Conservation (phyloP, 1,284 basidiomycete species). For the Entoloma clypeatum region DNA sequence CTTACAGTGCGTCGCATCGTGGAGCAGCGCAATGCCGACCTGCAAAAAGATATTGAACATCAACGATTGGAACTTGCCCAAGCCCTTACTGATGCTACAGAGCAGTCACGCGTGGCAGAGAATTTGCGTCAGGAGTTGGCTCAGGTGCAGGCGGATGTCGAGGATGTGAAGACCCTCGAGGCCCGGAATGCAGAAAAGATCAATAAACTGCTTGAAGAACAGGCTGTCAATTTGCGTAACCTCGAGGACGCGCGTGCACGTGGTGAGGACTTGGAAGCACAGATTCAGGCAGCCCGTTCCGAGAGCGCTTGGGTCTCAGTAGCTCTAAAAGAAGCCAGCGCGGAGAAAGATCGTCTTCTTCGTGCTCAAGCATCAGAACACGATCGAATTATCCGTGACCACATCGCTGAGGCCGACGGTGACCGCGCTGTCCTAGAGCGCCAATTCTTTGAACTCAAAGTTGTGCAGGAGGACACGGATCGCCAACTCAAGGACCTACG, state of each 20-base stretch:
- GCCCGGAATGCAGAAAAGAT: constrained; percentile 62
- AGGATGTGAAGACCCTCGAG: constrained; percentile 73
- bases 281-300: constrained; percentile 61
- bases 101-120: constrained; percentile 60
- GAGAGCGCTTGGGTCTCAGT: constrained; percentile 67
- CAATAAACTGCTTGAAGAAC: constrained; percentile 65
- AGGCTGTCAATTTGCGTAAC: constrained; percentile 61
- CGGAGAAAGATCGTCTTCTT: constrained; percentile 74
- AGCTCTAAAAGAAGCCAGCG: constrained; percentile 61
- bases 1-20: constrained; percentile 52
- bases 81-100: constrained; percentile 67
- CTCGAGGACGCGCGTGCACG: constrained; percentile 72
- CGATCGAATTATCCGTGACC: constrained; percentile 80
- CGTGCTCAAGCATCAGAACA: constrained; percentile 75
- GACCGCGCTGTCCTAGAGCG: constrained; percentile 87
- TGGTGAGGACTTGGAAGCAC: constrained; percentile 69
- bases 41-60: constrained; percentile 55
- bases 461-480: constrained; percentile 54
- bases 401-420: constrained; percentile 87
- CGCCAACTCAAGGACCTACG: constrained; percentile 59
- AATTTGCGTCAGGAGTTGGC: constrained; percentile 67
- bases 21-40: constrained; percentile 64
- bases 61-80: constrained; percentile 56
- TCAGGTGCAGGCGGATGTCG: constrained; percentile 58
- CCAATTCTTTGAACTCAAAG: constrained; percentile 75